Evolutionary conservation across 1,139 yeast species (phyloP), one percentile per base, ranked within the genome.

Genomic region (Suhomyces maxii): DNA sequence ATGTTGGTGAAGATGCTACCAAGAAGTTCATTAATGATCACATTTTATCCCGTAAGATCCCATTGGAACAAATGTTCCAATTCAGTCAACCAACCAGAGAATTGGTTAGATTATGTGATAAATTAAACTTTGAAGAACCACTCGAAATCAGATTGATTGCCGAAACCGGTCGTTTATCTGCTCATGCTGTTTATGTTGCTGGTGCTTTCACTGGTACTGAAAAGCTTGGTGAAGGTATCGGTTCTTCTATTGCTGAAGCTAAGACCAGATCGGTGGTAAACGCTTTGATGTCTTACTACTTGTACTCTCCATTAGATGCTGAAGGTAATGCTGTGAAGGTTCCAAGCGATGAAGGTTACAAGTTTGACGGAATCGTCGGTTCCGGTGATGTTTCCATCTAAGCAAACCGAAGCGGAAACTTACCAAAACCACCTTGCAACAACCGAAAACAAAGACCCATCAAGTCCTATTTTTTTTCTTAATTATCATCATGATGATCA

Each of bases 181-280:
- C 82, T 49, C 83, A 89, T 47, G 96, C 99, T 26, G 85, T 90
- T 38, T 93, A 81, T 59, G 88, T 91, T 13, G 96, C 93, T 33
- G 98, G 97, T 44, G 95, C 89, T 1, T 93, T 90, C 66, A 77
- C 86, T 47, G 98, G 97, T 33, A 76, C 77, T 23, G 83, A 83
- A 51, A 86, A 89, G 67, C 75, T 93, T 48, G 97, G 98, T 44
- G 98, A 93, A 69, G 97, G 97, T 39, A 90, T 87, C 59, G 99
- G 98, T 41, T 76, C 95, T n/a, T 87, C 96, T 39, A 73, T 93
- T 57, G 81, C 79, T 54, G 99, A 93, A 69, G 97, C 98, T 38
- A 88, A 90, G 67, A 87, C 90, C 34, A 82, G 97, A 65, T 95
- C 97, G 30, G 89, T 90, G 42, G 95, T 90, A 40, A 87, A 87